Evolutionary conservation across 2,329 filamentous ascomycete genomes (phyloP), one percentile per base, ranked within the genome.

Genomic region (Xylariaceae sp.): DNA sequence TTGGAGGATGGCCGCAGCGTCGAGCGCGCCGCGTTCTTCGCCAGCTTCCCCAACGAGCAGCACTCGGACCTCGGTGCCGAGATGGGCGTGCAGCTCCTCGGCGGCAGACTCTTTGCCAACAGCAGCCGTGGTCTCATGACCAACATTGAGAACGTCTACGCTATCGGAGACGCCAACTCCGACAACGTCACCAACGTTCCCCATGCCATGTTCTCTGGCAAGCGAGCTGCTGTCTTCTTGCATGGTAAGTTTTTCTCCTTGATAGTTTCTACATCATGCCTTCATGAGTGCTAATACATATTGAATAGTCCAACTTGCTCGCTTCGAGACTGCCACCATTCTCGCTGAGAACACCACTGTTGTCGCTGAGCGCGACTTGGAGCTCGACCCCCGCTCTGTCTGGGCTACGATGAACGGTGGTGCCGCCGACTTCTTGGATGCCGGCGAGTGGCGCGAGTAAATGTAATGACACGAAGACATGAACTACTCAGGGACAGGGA

Each of bases 171-270:
- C 62, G 79, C 79, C 10, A 87, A 86, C 70, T 78, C 77, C 37
- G 83, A 86, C 56, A 79, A 80, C n/a, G 73, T 76, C 7, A 85
- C 82, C 2, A 87, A 86, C 62, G 78, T 86, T 0, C 82, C 82
- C 0, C 83, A 86, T 62, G 84, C 84, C 0, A 77, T 87, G 66
- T 86, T 75, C 66, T 80, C 74, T 10, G 84, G 83, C 2, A 87
- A 87, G 76, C 71, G 77, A 35, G 75, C 82, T 0, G 83, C 81
- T 4, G 82, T 87, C 0, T 83, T 73, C 53, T 60, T 84, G 3
- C 84, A 87, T 63, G 76, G 82, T 84, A 67, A 74, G 80, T 73
- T 41, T 18, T 41, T 9, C 2, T 41, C 37, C 37, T 13, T 41
- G 3, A 30, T 4, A 4, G 23, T 13, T 41, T 41, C 37, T 41